Base-by-base conservation (phyloP, 305 asterid species). In the Withania somnifera region DNA sequence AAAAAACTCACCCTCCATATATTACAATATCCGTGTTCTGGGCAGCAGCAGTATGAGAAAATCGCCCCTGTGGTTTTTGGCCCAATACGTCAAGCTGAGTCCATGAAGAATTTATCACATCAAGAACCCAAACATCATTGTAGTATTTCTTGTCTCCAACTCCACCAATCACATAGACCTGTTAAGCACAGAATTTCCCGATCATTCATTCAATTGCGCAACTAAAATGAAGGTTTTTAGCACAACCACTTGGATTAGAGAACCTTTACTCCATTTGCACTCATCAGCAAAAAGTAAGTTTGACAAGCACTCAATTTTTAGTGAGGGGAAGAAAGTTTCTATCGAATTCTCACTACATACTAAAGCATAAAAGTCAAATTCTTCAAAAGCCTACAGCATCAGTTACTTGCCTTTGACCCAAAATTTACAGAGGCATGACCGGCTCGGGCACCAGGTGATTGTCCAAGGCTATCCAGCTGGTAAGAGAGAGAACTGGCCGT, bases 111-210 rank as follows among this genome's bases (percentile, higher is more conserved):
- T 86, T 87, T 61, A 85, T 68, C 81, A 88, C 80, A 80, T 96
- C 97, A 2, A 96, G 92, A 76, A 89, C 89, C 99, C 98, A 96
- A 8, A 94, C 89, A 77, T 96, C 99, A 5, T 85, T 92, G 85
- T 91, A 94, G 88, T 91, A 94, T 73, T 87, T 90, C 80, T 93
- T 96, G 86, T 94, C 93, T 0, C 98, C 98, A 20, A 96, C 99
- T 80, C 99, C 99, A 0, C 99, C 97, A 24, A 93, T 86, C 10
- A 96, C 86, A 83, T 92, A 96, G 36, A 96, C 88, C 99, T 95
- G 88, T 61, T 81, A 51, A 63, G 28, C 28, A 51, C 26, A n/a
- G 32, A 79, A 26, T 24, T 17, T n/a, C 28, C 11, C 20, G 7
- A 14, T 50, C 40, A 38, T 64, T 68, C 47, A n/a, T 67, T 13